Percentiles rank a stretch among this genome's conserved stretches.
These are phyloP conservation scores for Starmerella stellata DNA, from an alignment of 805 yeast genomes.

Conservation along the genomic window DNA sequence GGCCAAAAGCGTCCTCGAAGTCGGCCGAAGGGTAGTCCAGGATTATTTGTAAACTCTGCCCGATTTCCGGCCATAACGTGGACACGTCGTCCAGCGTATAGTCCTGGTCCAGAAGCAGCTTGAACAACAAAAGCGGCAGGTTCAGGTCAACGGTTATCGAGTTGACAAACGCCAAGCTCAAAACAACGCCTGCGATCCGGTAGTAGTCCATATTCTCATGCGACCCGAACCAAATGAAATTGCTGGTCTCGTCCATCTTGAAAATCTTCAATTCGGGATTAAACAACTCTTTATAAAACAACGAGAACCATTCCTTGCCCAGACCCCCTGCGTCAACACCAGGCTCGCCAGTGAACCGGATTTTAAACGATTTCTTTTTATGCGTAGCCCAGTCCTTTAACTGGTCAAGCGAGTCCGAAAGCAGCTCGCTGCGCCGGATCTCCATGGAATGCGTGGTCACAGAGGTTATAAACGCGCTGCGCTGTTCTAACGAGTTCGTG, in stretches of 20 bases:
- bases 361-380: slow-evolving; percentile 46
- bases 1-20: slow-evolving; percentile 32
- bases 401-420: slow-evolving; percentile 49
- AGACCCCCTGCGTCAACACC: slow-evolving; percentile 95
- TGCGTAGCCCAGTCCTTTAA: slow-evolving; percentile 32
- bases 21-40: slow-evolving; percentile 28
- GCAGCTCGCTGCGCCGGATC: slow-evolving; percentile 48
- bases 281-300: slow-evolving; percentile 53
- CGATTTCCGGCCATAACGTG: slow-evolving; percentile 53
- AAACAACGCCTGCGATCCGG: slow-evolving; percentile 62
- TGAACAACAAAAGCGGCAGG: slow-evolving; percentile 62
- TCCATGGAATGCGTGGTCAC: slow-evolving; percentile 27
- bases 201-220: slow-evolving; percentile 27
- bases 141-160: slow-evolving; percentile 68
- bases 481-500: slow-evolving; percentile 1
- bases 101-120: slow-evolving; percentile 42
- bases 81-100: slow-evolving; percentile 45
- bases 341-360: slow-evolving; percentile 72
- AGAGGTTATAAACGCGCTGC: slow-evolving; percentile 1
- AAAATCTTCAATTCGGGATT: slow-evolving; percentile 53
- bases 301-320: slow-evolving; percentile 79
- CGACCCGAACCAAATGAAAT: slow-evolving; percentile 49
- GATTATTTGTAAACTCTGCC: slow-evolving; percentile 32
- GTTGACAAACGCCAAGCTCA: slow-evolving; percentile 83
- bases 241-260: slow-evolving; percentile 46